Base-by-base conservation (phyloP, 2,329 filamentous ascomycete genomes). In the Fusarium sp. region DNA sequence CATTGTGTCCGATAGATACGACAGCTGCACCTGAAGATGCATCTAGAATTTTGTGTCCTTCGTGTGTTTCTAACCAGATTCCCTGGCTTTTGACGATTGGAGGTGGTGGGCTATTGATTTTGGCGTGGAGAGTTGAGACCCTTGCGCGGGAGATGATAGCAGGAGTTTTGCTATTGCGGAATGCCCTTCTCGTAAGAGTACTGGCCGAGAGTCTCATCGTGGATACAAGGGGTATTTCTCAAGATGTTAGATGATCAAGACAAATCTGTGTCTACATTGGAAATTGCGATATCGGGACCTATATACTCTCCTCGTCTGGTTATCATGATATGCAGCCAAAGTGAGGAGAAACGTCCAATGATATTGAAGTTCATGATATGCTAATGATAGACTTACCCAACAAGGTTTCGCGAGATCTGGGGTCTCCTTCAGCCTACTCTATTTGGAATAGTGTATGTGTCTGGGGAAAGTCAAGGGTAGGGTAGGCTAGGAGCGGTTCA, bases 381-480 rank as follows among this genome's bases (percentile, higher is more conserved):
- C 34, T n/a, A 15, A 18, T 58, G 54, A 57, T 55, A 43, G 25
- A 48, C 25, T 15, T 16, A 16, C 40, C 25, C 48, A 15, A 16
- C 8, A 8, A 46, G 2, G 51, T 32, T 29, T 34, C 43, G 56
- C 22, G 5, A 30, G 32, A 25, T 20, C n/a, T 16, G 24, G 5
- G 34, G 40, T 71, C 68, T 71, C 68, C 68, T 71, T 71, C 64
- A 69, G 55, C 64, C 68, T 71, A 15, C 68, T 62, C 9, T 8
- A 43, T 69, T 18, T 10, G 65, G 68, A 34, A 52, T 69, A 69
- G 68, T 46, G 15, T 8, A 12, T 29, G 32, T 10, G 12, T 20
- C 11, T 13, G 22, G 15, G 41, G 53, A 54, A 45, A 57, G 16
- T 38, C 7, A 10, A 49, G 62, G 67, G 12, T 67, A 70, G 32